Evolutionary conservation across 164 flowering plant species (phyloP).

Genomic region (Liquidambar formosana): DNA sequence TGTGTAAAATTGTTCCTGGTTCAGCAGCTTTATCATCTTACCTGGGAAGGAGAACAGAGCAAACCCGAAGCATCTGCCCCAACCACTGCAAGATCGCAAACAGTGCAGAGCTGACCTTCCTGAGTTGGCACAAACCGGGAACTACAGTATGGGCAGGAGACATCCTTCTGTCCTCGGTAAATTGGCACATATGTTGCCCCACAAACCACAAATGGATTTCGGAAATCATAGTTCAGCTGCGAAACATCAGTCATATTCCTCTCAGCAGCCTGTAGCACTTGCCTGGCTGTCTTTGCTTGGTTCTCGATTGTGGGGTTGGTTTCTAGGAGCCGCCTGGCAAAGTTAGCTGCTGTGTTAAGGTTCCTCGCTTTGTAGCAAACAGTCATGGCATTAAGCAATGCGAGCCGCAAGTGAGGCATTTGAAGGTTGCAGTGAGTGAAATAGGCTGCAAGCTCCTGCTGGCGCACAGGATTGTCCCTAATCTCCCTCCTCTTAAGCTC

Average conservation of each 20-base stretch:
- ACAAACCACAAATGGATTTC: conserved; percentile 81
- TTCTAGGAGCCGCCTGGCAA: conserved; percentile 70
- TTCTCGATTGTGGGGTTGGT: conserved; percentile 61
- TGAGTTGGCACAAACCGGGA: conserved; percentile 64
- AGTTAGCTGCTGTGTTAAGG: conserved; percentile 57
- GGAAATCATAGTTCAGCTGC: conserved; percentile 69
- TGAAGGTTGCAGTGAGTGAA: conserved; percentile 45
- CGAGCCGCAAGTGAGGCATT: conserved; percentile 39
- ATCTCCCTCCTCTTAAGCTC: conserved; percentile 60
- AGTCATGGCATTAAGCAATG: conserved; percentile 35
- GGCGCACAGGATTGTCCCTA: conserved; percentile 33
- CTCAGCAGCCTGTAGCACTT: conserved; percentile 57
- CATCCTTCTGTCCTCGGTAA: conserved; percentile 77
- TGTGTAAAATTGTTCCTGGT: background rate
- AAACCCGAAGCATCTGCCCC: conserved; percentile 84
- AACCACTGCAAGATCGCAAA: conserved; percentile 72
- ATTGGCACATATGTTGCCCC: conserved; percentile 84
- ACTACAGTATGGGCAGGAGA: conserved; percentile 70
- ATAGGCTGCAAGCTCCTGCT: conserved; percentile 26
- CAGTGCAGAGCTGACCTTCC: conserved; percentile 66
- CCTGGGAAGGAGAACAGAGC: conserved; percentile 74
- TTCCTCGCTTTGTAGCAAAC: conserved; percentile 68
- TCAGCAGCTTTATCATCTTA: conserved; percentile 42
- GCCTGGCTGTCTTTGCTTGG: conserved; percentile 66
- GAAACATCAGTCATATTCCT: conserved; percentile 44